Evolutionary conservation across 768 basidiomycete species (phyloP).

Genomic region (Crassisporium funariophilum): DNA sequence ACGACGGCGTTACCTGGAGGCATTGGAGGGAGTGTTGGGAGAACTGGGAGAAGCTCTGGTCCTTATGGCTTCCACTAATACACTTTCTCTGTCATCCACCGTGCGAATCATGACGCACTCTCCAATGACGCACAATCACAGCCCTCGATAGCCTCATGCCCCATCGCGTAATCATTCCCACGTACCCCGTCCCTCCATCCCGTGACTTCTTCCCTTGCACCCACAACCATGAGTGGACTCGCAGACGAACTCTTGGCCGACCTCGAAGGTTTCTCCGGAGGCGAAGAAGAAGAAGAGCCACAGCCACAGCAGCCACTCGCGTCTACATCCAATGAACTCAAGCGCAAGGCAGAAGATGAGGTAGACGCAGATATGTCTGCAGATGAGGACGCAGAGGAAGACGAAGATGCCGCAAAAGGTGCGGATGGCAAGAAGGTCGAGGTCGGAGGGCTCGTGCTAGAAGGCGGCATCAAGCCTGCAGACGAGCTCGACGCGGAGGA

Average conservation of each 20-base stretch:
- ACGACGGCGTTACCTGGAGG: constrained; percentile 66
- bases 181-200: constrained; percentile 2
- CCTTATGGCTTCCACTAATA: not conserved
- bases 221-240: constrained; percentile 65
- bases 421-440: constrained; percentile 46
- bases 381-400: constrained; percentile 49
- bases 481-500: constrained; percentile 94
- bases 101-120: constrained; percentile 20
- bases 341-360: constrained; percentile 61
- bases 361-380: constrained; percentile 61
- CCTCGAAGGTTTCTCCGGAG: constrained; percentile 83
- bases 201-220: constrained; percentile 2
- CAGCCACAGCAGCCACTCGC: constrained; percentile 11
- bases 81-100: not conserved
- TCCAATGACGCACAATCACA: constrained; percentile 2
- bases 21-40: constrained; percentile 47
- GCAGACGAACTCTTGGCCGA: constrained; percentile 94
- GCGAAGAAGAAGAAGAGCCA: constrained; percentile 41
- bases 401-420: constrained; percentile 47
- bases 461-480: constrained; percentile 90
- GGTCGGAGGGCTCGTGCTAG: constrained; percentile 65
- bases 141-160: not conserved
- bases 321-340: constrained; percentile 39
- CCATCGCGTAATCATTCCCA: constrained; percentile 1
- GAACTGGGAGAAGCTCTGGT: not conserved